phyloP scores from a whole-genome alignment of 2,329 filamentous ascomycete species.

The Fusarium ramigenum region DNA sequence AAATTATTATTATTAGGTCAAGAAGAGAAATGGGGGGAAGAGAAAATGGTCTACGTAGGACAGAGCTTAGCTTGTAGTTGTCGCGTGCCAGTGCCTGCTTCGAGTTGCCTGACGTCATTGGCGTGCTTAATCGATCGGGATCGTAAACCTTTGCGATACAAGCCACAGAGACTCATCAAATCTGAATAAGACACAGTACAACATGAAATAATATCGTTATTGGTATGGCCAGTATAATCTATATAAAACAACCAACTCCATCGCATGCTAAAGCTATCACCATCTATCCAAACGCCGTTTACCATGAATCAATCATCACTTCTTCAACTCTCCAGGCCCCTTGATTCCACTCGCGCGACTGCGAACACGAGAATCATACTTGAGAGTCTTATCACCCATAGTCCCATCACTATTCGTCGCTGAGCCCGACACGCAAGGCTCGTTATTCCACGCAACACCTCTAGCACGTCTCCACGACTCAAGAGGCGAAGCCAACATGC shows the following conservation, averaged over 20 bases:
- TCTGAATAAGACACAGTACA: background rate
- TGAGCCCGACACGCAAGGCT: conserved; percentile 36
- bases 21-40: background rate
- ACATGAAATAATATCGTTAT: background rate
- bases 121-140: conserved; percentile 14
- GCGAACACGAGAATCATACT: conserved; percentile 33
- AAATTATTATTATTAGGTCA: background rate
- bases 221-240: background rate
- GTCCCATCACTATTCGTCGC: conserved; percentile 24
- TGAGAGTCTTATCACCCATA: conserved; percentile 27
- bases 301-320: conserved; percentile 10
- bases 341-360: conserved; percentile 27
- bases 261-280: background rate
- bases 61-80: background rate
- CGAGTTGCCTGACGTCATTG: conserved; percentile 29
- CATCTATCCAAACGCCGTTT: background rate
- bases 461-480: conserved; percentile 57
- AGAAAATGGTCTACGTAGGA: background rate
- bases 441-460: conserved; percentile 28
- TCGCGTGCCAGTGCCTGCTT: conserved; percentile 32
- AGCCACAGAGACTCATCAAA: background rate
- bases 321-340: conserved; percentile 32
- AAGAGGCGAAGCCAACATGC: conserved; percentile 61
- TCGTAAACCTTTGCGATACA: background rate
- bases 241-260: background rate